A percentile compares a stretch with the other conserved stretches of the same genome.
Conservation (phyloP, 305 asterid species). For the Vinca major region DNA sequence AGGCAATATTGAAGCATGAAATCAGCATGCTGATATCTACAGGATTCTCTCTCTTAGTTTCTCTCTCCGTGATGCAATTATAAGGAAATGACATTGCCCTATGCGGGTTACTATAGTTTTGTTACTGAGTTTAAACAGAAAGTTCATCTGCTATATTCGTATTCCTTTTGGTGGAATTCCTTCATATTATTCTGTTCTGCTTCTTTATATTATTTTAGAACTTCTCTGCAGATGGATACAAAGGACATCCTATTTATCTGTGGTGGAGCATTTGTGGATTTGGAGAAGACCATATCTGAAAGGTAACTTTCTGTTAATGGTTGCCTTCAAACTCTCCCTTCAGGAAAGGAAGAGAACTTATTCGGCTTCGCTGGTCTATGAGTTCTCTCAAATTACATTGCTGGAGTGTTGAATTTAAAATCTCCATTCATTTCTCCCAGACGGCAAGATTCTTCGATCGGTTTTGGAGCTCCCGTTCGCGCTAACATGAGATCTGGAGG, state of each 20-base stretch:
- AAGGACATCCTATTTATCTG: slow-evolving; percentile 87
- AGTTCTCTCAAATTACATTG: not conserved
- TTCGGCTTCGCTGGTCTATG: not conserved
- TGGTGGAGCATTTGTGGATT: slow-evolving; percentile 92
- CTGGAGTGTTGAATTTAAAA: not conserved
- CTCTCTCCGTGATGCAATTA: not conserved
- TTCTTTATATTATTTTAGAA: not conserved
- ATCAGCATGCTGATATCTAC: not conserved
- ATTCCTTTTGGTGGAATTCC: not conserved
- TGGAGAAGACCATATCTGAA: slow-evolving; percentile 90
- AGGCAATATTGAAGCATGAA: not conserved
- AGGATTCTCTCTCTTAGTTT: not conserved
- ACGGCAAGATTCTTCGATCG: slow-evolving; percentile 91
- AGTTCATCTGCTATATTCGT: not conserved
- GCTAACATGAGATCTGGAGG: slow-evolving; percentile 87
- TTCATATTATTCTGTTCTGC: not conserved
- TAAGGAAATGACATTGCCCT: not conserved
- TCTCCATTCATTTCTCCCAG: slow-evolving; percentile 32
- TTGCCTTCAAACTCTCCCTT: slow-evolving; percentile 4
- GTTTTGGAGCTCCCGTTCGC: slow-evolving; percentile 91
- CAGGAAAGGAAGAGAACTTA: not conserved
- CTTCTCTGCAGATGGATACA: slow-evolving; percentile 64
- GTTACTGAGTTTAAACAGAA: not conserved
- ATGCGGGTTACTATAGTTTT: not conserved
- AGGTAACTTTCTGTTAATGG: slow-evolving; percentile 38